Base-by-base conservation (phyloP, 1,139 yeast species). In the Ashbya aceris region DNA sequence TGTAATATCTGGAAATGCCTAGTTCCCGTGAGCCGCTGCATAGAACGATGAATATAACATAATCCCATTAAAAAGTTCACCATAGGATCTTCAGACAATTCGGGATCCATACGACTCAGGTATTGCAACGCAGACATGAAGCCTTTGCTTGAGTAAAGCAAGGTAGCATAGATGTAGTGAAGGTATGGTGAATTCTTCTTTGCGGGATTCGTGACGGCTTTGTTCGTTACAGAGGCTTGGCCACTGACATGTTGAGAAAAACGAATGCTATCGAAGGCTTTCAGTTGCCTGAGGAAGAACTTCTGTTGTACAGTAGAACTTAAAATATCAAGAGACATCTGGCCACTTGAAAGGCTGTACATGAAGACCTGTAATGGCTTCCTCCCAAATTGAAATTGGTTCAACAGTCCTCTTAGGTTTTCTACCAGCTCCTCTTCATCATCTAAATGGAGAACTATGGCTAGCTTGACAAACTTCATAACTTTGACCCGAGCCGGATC, bases 1-100 rank as follows among this genome's bases (percentile, higher is more conserved):
- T 91, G 96, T 2, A 91, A 67, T 27, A 91, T 69, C 56, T 89
- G 96, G 44, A 83, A 70, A 55, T 89, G 96, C 45, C 97, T 73
- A 60, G 86, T 86, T 8, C 80, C 71, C 10, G 95, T 80, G 44
- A 85, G 77, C 49, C 99, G 70, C 61, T 91, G 97, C 79, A 89
- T 80, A 0, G 97, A 83, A 33, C 98, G 71, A 54, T 89, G 96
- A n/a, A 87, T 68, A 61, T 89, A 91, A 0, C 89, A 78, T 33
- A 91, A 64, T 0, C 93, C 96, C 41, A 85, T 67, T 23, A 83
- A 64, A 30, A 91, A 68, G 49, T 87, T 73, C 1, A 91, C 67
- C 69, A 85, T 76, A 0, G 96, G 95, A 49, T 91, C 96, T 38
- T 75, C 67, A 36, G 81, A 79, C 45, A 73, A 75, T 23, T 71